Conservation (phyloP, 129 eudicot species). For the Saposhnikovia divaricata region DNA sequence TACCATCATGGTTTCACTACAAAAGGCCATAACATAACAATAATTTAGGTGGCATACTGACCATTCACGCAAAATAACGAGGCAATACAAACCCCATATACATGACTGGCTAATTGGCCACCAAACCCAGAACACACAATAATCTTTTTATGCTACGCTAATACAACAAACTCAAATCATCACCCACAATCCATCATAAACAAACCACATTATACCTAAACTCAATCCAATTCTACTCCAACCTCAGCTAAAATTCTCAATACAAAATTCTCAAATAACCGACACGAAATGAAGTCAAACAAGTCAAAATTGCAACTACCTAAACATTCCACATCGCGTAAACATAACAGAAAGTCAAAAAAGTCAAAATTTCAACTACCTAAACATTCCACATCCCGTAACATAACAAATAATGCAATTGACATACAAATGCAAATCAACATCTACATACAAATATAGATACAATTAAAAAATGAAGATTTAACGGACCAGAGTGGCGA, state of each 20-base stretch:
- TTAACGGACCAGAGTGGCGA: slow-evolving; percentile 64
- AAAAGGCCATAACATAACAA: background rate
- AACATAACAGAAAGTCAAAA: too few relatives aligned
- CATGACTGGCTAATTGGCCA: slow-evolving; percentile 9
- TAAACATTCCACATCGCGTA: too few relatives aligned
- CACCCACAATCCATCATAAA: too few relatives aligned
- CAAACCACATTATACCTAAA: background rate
- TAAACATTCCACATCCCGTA: background rate
- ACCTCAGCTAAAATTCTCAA: background rate
- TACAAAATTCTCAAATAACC: background rate
- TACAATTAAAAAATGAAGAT: background rate
- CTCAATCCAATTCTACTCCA: background rate
- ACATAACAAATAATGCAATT: background rate
- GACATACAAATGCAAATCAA: background rate
- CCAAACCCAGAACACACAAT: too few relatives aligned
- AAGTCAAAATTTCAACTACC: background rate
- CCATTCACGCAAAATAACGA: background rate
- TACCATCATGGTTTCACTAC: background rate
- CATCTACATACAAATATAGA: background rate
- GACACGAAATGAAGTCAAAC: background rate
- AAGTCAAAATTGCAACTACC: background rate
- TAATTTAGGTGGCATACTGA: background rate
- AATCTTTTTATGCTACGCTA: too few relatives aligned
- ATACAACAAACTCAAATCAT: too few relatives aligned
- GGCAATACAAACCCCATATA: background rate